A percentile compares a stretch with the other conserved stretches of the same genome.
These are phyloP conservation scores for Bacterosira constricta DNA, from an alignment of 108 stramenopile genomes.

Conservation along the genomic window DNA sequence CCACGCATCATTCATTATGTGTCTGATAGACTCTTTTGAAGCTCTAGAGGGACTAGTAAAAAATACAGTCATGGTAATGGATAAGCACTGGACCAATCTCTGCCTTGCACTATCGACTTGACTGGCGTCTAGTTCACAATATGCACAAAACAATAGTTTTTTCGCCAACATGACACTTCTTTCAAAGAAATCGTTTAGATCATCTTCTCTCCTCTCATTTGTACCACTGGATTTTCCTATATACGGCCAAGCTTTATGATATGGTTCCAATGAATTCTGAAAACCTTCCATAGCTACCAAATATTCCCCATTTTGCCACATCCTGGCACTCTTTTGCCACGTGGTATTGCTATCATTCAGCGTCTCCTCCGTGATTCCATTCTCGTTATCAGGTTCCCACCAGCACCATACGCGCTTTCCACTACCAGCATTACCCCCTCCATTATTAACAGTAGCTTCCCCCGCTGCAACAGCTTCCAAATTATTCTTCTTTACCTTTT, in stretches of 20 bases:
- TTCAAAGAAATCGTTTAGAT: slow-evolving; percentile 5
- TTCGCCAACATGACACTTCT: slow-evolving; percentile 27
- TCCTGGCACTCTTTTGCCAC: slow-evolving; percentile 29
- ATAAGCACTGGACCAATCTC: slow-evolving; percentile 51
- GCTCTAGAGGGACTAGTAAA: background rate
- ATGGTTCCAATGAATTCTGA: slow-evolving; percentile 48
- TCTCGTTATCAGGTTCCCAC: background rate
- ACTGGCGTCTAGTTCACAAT: slow-evolving; percentile 64
- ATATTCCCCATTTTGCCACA: slow-evolving; percentile 57
- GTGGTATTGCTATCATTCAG: slow-evolving; percentile 1
- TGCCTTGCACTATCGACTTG: slow-evolving; percentile 35
- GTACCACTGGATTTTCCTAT: background rate
- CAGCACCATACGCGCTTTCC: slow-evolving; percentile 1
- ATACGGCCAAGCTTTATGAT: slow-evolving; percentile 19
- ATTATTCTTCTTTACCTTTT: background rate
- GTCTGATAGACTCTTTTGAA: background rate
- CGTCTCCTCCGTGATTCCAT: slow-evolving; percentile 5
- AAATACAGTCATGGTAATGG: slow-evolving; percentile 27
- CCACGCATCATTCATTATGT: slow-evolving; percentile 54
- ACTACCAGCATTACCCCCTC: background rate
- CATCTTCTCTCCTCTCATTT: background rate
- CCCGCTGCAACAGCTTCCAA: no score
- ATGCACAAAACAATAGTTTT: slow-evolving; percentile 58
- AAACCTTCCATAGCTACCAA: slow-evolving; percentile 57
- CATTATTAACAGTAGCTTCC: no score